Evolutionary conservation across 2,329 filamentous ascomycete species (phyloP).

Genomic region (Claviceps pazoutovae): DNA sequence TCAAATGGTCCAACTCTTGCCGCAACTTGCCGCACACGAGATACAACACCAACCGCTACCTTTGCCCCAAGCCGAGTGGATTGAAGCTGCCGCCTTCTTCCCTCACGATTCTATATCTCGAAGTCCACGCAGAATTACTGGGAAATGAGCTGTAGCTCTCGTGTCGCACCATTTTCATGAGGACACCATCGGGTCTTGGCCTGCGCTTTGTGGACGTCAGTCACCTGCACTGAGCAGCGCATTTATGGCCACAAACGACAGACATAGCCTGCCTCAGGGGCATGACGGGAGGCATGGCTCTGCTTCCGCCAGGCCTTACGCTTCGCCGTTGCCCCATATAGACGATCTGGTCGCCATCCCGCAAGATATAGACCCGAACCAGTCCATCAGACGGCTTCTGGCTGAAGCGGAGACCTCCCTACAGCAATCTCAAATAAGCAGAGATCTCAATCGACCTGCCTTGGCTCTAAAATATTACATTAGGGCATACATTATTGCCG

Average conservation of each 20-base stretch:
- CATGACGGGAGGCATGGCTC: slow-evolving; percentile 15
- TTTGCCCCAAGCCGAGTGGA: background rate
- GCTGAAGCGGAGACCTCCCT: slow-evolving; percentile 38
- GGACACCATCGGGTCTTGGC: background rate
- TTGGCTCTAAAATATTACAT: slow-evolving; percentile 74
- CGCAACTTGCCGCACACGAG: background rate
- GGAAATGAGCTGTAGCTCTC: background rate
- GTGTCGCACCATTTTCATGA: slow-evolving; percentile 3
- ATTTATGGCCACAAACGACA: slow-evolving; percentile 18
- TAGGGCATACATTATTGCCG: slow-evolving; percentile 62
- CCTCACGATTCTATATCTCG: background rate
- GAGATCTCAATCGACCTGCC: slow-evolving; percentile 54
- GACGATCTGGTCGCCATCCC: slow-evolving; percentile 35
- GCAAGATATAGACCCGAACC: slow-evolving; percentile 32
- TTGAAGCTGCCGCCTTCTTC: background rate
- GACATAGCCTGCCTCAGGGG: slow-evolving; percentile 16
- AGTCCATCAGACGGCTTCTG: slow-evolving; percentile 39
- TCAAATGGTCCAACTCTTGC: background rate
- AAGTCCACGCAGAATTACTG: background rate
- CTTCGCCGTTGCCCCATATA: slow-evolving; percentile 34
- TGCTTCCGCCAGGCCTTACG: slow-evolving; percentile 12
- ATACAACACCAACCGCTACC: background rate
- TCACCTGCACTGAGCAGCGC: slow-evolving; percentile 1
- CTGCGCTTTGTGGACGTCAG: slow-evolving; percentile 3
- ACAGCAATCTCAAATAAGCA: slow-evolving; percentile 45